Conservation (phyloP, 2,329 filamentous ascomycete genomes). For the Sphaerulina vaccinii region DNA sequence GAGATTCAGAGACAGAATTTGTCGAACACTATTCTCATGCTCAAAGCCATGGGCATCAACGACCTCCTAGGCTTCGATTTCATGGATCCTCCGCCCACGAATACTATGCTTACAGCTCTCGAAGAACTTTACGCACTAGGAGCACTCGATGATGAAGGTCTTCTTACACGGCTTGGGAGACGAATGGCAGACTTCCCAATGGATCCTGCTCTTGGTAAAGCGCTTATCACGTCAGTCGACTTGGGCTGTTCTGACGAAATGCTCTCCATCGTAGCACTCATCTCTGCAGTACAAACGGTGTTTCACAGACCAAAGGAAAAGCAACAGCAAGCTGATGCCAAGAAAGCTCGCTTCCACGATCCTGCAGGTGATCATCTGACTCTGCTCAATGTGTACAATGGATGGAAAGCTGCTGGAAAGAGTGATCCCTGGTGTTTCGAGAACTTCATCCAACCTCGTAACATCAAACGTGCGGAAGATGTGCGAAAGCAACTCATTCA, state of each 20-base stretch:
- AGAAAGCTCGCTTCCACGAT: slow-evolving; percentile 97
- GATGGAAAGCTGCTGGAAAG: slow-evolving; percentile 85
- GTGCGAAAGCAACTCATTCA: slow-evolving; percentile 87
- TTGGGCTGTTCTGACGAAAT: slow-evolving; percentile 90
- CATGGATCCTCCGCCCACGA: slow-evolving; percentile 96
- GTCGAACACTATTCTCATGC: slow-evolving; percentile 89
- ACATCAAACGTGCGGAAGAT: slow-evolving; percentile 85
- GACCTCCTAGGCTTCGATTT: slow-evolving; percentile 97
- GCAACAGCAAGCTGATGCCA: slow-evolving; percentile 91
- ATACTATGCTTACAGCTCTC: slow-evolving; percentile 93
- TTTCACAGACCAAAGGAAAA: slow-evolving; percentile 98
- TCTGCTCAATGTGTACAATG: slow-evolving; percentile 92
- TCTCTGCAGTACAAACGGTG: slow-evolving; percentile 73
- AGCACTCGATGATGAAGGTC: slow-evolving; percentile 90
- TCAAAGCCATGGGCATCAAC: slow-evolving; percentile 99
- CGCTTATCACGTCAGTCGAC: slow-evolving; percentile 83
- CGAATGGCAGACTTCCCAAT: slow-evolving; percentile 99
- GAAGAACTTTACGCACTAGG: slow-evolving; percentile 93
- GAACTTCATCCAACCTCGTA: slow-evolving; percentile 92
- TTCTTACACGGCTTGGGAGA: slow-evolving; percentile 84
- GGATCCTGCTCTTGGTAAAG: slow-evolving; percentile 89
- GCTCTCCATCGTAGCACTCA: slow-evolving; percentile 90
- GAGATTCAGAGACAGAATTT: slow-evolving; percentile 96
- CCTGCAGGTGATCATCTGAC: slow-evolving; percentile 92
- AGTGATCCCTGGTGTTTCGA: slow-evolving; percentile 93